Evolutionary conservation across 129 eudicot species (phyloP), one percentile per base, ranked within the genome.

Genomic region (Lactuca saligna): DNA sequence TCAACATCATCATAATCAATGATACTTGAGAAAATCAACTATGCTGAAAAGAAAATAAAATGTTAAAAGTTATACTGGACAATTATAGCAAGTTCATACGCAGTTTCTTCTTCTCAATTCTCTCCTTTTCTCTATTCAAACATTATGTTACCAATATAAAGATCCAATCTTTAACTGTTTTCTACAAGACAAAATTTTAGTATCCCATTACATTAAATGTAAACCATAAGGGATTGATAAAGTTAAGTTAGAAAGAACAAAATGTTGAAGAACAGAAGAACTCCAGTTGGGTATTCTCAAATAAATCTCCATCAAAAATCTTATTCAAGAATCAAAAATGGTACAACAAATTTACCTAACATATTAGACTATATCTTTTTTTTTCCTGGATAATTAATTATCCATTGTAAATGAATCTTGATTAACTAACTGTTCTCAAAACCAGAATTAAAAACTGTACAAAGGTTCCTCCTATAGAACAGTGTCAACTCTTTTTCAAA

Each of bases 291-390:
- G 11, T 69, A 39, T 61, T 11, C 42, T 69, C 63, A 66, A 58
- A 57, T 41, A 76, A 76, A 59, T 75, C 63, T 68, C 80, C 80
- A 76, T 44, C 75, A 53, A 38, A 75, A 68, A 61, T 53, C 49
- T 31, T 61, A 76, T 54, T 61, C 29, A 25, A 25, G 29, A 25
- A 25, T 25, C 29, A 25, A 69, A 69, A 75, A 62, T 76, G 75
- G 80, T 76, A 76, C 80, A 76, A 76, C 75, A 69, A 69, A 69
- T 68, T 68, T 69, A 60, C 80, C 74, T 61, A 76, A 61, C 80
- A 76, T 61, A 41, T 64, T 69, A 31, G 57, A 61, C 69, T 69
- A 69, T 39, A 55, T 76, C 75, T 61, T 61, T 33, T 58, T 34
- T 61, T 33, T 58, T 34, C 34, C 20, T 42, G 70, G 65, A 68